A percentile compares a stretch with the other conserved stretches of the same genome.
phyloP scores from a whole-genome alignment of 1,284 basidiomycete genomes.

The Wolfiporia cocos region DNA sequence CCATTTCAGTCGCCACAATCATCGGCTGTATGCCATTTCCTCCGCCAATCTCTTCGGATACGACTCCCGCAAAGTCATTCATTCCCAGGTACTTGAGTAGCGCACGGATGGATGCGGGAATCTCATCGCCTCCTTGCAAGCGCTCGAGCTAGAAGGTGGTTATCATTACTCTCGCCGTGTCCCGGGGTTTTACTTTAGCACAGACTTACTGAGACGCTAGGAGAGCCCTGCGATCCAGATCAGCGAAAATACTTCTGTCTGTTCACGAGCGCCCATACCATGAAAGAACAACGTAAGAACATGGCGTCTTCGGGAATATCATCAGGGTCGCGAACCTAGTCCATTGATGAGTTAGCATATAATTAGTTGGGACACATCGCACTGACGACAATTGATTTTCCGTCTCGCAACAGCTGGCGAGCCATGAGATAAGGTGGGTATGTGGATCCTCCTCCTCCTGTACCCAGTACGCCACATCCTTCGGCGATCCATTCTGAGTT shows the following conservation, averaged over 20 bases:
- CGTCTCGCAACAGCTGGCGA: conserved; percentile 41
- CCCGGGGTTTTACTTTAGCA: too few species aligned
- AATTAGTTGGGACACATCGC: too few species aligned
- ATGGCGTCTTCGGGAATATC: conserved; percentile 19
- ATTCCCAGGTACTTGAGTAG: conserved; percentile 22
- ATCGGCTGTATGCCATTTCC: conserved; percentile 52
- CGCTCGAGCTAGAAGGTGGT: conserved; percentile 21
- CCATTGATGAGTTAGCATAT: too few species aligned
- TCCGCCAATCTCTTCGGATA: conserved; percentile 52
- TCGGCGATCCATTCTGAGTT: conserved; percentile 43
- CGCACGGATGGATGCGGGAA: conserved; percentile 20
- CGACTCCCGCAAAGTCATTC: conserved; percentile 25
- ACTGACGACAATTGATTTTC: conserved; percentile 34
- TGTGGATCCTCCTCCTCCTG: conserved; percentile 48
- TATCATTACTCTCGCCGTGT: too few species aligned
- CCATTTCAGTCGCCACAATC: conserved; percentile 33
- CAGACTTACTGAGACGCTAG: conserved; percentile 32
- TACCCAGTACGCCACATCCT: conserved; percentile 48
- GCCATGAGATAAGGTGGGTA: conserved; percentile 42
- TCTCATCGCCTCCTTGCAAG: conserved; percentile 29
- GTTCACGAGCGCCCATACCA: conserved; percentile 26
- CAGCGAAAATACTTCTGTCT: background rate
- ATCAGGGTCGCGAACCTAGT: conserved; percentile 23
- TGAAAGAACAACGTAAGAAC: conserved; percentile 31
- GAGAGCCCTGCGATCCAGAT: conserved; percentile 33